Base-by-base conservation (phyloP, 2,329 filamentous ascomycete genomes). In the Ascochyta clinopodiicola region DNA sequence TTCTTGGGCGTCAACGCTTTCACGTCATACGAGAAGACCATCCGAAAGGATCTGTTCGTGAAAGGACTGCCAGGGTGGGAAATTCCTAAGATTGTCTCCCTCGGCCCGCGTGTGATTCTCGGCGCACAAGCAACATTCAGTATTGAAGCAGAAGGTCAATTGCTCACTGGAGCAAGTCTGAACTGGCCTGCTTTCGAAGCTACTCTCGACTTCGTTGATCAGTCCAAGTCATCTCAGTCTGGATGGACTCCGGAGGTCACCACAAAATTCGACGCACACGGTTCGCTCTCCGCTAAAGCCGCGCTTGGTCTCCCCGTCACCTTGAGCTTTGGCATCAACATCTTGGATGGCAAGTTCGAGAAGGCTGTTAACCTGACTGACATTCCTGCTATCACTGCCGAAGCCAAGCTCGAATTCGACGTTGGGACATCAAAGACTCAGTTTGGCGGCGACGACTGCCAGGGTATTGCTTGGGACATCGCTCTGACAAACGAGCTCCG, bases 381-480 rank as follows among this genome's bases (percentile, higher is more conserved):
- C 9, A 54, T 44, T 13, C 51, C 51, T 24, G 51, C 51, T 12
- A 47, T 54, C n/a, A 54, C 51, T 6, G 51, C 51, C 5, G 51
- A 54, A 37, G 51, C 51, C 2, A 54, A 54, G 44, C 44, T 54
- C 7, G 51, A 54, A 21, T 48, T 54, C 12, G 51, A 47, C 9
- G 31, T 54, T 17, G 51, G 51, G 31, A 54, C 51, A n/a, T 48
- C 51, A 3, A 48, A 44, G 32, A 48, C 34, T 15, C 51, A 54
- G 10, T 44, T 54, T 12, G 51, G 51, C 35, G 35, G 51, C 15
- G 51, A 54, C 34, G 36, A 40, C 12, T 54, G 51, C 15, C 44
- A 54, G 22, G 51, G 51, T 19, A 48, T 54, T n/a, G 51, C 32
- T 31, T 54, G 51, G 51, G 44, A 54, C n/a, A 48, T 54, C 12